Conservation (phyloP, 257 asterid species). For the Hygrophila difformis region DNA sequence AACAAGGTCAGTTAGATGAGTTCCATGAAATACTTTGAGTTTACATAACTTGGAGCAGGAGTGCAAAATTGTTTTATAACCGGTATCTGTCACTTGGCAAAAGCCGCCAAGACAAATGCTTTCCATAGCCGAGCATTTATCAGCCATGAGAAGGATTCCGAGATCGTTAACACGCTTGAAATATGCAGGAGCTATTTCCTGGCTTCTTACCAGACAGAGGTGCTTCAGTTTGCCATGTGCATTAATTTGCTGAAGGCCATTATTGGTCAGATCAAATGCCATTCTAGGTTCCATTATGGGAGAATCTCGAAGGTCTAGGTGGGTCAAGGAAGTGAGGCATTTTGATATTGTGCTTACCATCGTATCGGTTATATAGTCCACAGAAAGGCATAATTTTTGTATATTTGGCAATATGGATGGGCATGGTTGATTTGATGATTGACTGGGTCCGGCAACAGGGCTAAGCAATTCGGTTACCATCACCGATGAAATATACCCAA, state of each 20-base stretch:
- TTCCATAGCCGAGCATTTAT: slow-evolving; percentile 78
- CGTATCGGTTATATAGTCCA: slow-evolving; percentile 88
- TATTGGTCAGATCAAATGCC: slow-evolving; percentile 83
- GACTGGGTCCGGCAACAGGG: slow-evolving; percentile 48
- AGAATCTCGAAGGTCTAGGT: slow-evolving; percentile 87
- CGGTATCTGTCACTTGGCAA: slow-evolving; percentile 89
- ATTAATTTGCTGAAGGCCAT: slow-evolving; percentile 83
- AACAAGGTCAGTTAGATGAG: slow-evolving; percentile 80
- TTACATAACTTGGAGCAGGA: slow-evolving; percentile 68
- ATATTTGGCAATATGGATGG: slow-evolving; percentile 53
- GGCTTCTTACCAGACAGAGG: slow-evolving; percentile 82
- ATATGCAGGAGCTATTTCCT: slow-evolving; percentile 65
- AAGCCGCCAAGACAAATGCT: slow-evolving; percentile 94
- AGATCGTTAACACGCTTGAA: slow-evolving; percentile 91
- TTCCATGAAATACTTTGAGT: slow-evolving; percentile 70
- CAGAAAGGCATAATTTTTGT: slow-evolving; percentile 69
- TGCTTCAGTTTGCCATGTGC: slow-evolving; percentile 79
- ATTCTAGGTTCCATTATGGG: slow-evolving; percentile 84
- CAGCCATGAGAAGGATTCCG: slow-evolving; percentile 97
- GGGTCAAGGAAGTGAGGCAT: slow-evolving; percentile 48
- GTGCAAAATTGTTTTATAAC: slow-evolving; percentile 78
- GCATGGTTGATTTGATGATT: slow-evolving; percentile 28
- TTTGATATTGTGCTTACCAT: slow-evolving; percentile 65
- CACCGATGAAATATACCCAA: slow-evolving; percentile 80
- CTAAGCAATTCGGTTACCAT: slow-evolving; percentile 78